Base-by-base conservation (phyloP, 2,329 filamentous ascomycete species). In the Coleophoma crateriformis region DNA sequence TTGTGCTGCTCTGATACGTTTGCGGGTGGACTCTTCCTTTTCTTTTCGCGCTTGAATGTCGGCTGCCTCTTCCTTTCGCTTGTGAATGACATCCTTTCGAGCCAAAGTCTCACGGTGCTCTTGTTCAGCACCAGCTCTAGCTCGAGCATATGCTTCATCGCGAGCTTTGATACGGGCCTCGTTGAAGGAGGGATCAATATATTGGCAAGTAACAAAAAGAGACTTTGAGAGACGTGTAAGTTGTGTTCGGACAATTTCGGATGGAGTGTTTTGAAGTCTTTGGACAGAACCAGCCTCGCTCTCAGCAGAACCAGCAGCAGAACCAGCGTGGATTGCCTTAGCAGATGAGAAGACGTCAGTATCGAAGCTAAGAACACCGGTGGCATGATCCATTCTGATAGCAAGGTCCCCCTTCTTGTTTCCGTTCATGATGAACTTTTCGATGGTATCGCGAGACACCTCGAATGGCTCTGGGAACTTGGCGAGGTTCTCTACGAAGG, bases 371-470 rank as follows among this genome's bases (percentile, higher is more conserved):
- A 99, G 82, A 45, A 96, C 88, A 53, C 94, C 90, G 48, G 91
- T 92, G 54, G 90, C 90, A 67, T 99, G 94, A 67, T 97, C 89
- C 71, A 97, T 90, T 54, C 94, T 90, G 62, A 99, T 95, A 48
- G 94, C 88, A 42, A 99, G 80, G 63, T 99, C 94, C 50, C 94
- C 94, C 82, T 99, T 99, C 84, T 99, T 99, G 81, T 95, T 97
- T 56, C 94, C 94, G 71, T 99, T 99, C 94, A 99, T 99, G 78
- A 99, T 97, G 78, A 99, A 99, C 76, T 97, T 99, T 78, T 99
- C 94, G 59, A 99, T 95, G 54, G 89, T 95, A 58, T 86, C 84
- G 48, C 88, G 85, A 56, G 82, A 87, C 59, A 97, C 90, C 72
- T 96, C 87, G 81, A 95, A 97, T 39, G 94, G 90, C 67, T 95